Conservation (phyloP, 1,139 yeast genomes). For the Kodamaea sp. region DNA sequence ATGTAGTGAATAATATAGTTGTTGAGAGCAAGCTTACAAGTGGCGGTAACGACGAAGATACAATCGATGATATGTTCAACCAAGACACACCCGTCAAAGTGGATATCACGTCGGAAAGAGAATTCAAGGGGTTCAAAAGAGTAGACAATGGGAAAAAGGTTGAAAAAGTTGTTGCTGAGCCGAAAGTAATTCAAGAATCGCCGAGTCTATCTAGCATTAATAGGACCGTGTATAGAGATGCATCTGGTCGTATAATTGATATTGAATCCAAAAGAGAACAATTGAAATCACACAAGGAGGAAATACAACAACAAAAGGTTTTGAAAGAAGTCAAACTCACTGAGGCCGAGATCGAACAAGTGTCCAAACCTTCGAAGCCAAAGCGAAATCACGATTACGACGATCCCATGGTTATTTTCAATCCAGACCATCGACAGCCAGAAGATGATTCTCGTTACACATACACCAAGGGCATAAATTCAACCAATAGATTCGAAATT, state of each 20-base stretch:
- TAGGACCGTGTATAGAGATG: conserved; percentile 59
- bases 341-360: conserved; percentile 14
- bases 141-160: conserved; percentile 30
- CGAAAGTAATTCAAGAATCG: conserved; percentile 4
- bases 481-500: conserved; percentile 72
- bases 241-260: conserved; percentile 50
- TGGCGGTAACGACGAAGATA: conserved; percentile 12
- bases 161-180: conserved; percentile 2
- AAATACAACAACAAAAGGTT: conserved; percentile 22
- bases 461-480: conserved; percentile 47
- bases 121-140: conserved; percentile 35
- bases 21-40: conserved; percentile 16
- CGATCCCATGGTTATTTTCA: conserved; percentile 64
- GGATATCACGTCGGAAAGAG: conserved; percentile 9
- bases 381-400: conserved; percentile 36
- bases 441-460: conserved; percentile 3
- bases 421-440: conserved; percentile 26
- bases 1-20: conserved; percentile 15
- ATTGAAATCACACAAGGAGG: conserved; percentile 23
- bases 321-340: conserved; percentile 48
- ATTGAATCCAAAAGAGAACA: conserved; percentile 29
- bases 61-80: conserved; percentile 13
- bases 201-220: conserved; percentile 7
- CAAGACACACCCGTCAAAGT: conserved; percentile 27
- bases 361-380: conserved; percentile 26